Evolutionary conservation across 345 rosid species (phyloP), one percentile per base, ranked within the genome.

Genomic region (Acer yangbiense): DNA sequence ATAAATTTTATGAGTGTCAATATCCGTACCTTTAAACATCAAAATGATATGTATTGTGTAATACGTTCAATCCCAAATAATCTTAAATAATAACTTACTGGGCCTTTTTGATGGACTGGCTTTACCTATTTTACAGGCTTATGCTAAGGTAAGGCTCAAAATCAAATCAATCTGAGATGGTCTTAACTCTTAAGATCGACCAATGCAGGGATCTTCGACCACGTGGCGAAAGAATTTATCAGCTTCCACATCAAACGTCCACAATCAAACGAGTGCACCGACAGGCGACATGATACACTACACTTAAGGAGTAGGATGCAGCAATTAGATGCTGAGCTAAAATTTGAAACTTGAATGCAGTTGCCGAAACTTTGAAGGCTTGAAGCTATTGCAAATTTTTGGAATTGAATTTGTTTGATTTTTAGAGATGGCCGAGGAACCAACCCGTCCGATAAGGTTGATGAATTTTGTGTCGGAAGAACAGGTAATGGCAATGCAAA

Each of bases 391-490:
- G 39, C 7, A 35, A 35, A 4, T 32, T 32, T 35, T 35, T 35
- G 39, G 39, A 35, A 65, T 50, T 55, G 46, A 50, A 17, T n/a
- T 52, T 21, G 20, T 66, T 41, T 6, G 75, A 32, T 9, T 80
- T 44, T 57, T 71, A 76, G 64, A 74, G 79, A 95, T 95, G 99
- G 94, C 76, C 41, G 98, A 93, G 62, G 97, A 86, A 81, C 77
- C 89, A 2, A 70, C 77, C 41, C 84, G 71, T 78, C 84, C 97
- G n/a, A 81, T 90, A n/a, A 85, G 93, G 83, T 86, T 93, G 81
- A 86, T 95, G 85, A 92, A 88, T 82, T 95, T 95, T 81, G 93
- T 93, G 55, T 90, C 96, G 2, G 97, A 93, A 83, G 96, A 95
- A 60, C 97, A 93, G 98, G 99, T 90, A 21, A 60, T 20, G 23